These are phyloP conservation scores for Lactarius vividus DNA, from an alignment of 768 basidiomycete species.

Conservation along the genomic window DNA sequence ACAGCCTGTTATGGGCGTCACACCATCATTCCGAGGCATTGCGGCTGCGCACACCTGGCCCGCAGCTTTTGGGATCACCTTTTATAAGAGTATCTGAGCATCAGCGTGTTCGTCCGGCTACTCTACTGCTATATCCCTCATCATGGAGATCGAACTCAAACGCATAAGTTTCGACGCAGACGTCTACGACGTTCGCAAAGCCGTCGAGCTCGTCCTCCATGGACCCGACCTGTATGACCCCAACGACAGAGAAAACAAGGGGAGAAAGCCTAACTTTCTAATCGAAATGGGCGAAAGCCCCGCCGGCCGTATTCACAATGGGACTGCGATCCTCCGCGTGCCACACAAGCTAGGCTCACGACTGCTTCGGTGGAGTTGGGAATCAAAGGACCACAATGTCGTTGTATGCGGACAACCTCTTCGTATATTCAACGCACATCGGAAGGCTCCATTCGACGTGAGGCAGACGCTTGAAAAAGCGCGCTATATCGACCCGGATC, in stretches of 20 bases:
- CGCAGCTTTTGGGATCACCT: background rate
- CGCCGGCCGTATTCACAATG: conserved; percentile 56
- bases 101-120: background rate
- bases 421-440: conserved; percentile 20
- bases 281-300: conserved; percentile 51
- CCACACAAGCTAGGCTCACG: conserved; percentile 39
- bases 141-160: conserved; percentile 41
- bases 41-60: background rate
- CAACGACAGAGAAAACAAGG: conserved; percentile 33
- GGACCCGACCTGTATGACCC: conserved; percentile 43
- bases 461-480: conserved; percentile 34
- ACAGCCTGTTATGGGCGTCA: background rate
- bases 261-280: conserved; percentile 52
- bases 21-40: conserved; percentile 28
- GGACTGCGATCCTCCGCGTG: conserved; percentile 41
- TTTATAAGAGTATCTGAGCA: background rate
- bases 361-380: conserved; percentile 46
- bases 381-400: conserved; percentile 32
- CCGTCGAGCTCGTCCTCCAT: conserved; percentile 57
- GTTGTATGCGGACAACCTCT: conserved; percentile 30
- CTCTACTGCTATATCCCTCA: background rate
- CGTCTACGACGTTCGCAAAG: conserved; percentile 55
- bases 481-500: conserved; percentile 34
- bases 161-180: conserved; percentile 41
- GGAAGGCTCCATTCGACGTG: conserved; percentile 12